Evolutionary conservation across 2,329 filamentous ascomycete genomes (phyloP), one percentile per base, ranked within the genome.

Genomic region (Microdochium bolleyi): DNA sequence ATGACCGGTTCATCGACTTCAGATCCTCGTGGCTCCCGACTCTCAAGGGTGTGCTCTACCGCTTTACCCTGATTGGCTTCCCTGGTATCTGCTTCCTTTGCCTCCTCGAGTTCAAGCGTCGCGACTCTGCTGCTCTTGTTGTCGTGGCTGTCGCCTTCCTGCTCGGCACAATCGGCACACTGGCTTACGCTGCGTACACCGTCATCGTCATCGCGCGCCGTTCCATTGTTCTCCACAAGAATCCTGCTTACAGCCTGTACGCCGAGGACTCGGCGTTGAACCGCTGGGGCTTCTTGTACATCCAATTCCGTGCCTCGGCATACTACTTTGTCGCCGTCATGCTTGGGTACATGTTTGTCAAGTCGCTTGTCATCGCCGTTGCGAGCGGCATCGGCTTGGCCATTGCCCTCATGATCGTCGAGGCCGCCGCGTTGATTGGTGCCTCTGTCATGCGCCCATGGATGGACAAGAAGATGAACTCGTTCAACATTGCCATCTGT

Each of bases 401-500:
- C 10, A 77, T 96, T 54, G 88, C 85, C 16, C 79, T 96, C 54
- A 76, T 97, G 41, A 76, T 96, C 55, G 83, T 96, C 53, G 92
- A 97, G 70, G 86, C 86, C 2, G 82, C 71, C 51, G 85, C 88
- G 61, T 78, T 97, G 53, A 87, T 96, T 61, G 83, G 73, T 22
- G 84, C 90, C 53, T 87, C 84, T 55, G 85, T 95, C 52, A 74
- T 96, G 60, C 85, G 89, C 55, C 92, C 92, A 19, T 97, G 90
- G 87, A 97, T 97, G 92, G 92, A 96, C 78, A 96, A 96, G 83
- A 92, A 92, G 74, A 96, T 90, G 56, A 97, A 96, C 70, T 85
- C 86, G 49, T 95, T 96, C 79, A 96, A 96, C 73, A 96, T 97
- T 64, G 82, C 90, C 55, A 96, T 96, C 62, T 87, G 84, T 57